Conservation (phyloP, 306 rosid species). For the Astragalus glycyphyllos region DNA sequence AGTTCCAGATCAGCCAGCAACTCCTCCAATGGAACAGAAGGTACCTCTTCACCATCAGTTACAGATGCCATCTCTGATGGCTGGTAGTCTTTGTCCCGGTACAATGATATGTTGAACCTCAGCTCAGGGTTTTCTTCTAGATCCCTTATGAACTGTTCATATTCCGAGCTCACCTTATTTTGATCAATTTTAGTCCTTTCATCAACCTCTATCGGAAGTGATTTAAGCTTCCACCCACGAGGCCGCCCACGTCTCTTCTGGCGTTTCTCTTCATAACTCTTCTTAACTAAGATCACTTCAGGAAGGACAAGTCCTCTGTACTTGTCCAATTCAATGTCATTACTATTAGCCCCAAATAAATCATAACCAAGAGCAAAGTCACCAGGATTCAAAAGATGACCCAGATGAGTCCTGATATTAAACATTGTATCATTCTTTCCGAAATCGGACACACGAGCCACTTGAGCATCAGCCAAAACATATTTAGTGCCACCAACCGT, state of each 20-base stretch:
- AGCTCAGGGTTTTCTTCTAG: slow-evolving; percentile 26
- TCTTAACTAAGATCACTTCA: slow-evolving; percentile 25
- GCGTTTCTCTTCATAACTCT: slow-evolving; percentile 29
- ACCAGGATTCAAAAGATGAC: slow-evolving; percentile 23
- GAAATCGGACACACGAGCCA: slow-evolving; percentile 21
- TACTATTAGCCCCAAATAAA: slow-evolving; percentile 20
- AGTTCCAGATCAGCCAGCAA: slow-evolving; percentile 9
- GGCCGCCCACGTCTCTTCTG: not conserved
- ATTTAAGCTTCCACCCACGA: slow-evolving; percentile 21
- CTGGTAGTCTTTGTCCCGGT: slow-evolving; percentile 18
- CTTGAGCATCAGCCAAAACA: slow-evolving; percentile 34
- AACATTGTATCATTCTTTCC: slow-evolving; percentile 22
- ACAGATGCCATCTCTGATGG: slow-evolving; percentile 25
- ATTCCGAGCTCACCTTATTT: not conserved
- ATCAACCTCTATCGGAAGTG: slow-evolving; percentile 22
- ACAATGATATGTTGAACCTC: slow-evolving; percentile 22
- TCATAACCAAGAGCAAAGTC: slow-evolving; percentile 30
- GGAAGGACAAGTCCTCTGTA: slow-evolving; percentile 14
- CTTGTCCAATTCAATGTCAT: slow-evolving; percentile 29
- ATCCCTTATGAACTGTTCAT: slow-evolving; percentile 10
- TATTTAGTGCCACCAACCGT: slow-evolving; percentile 11
- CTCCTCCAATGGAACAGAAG: slow-evolving; percentile 19
- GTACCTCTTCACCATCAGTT: not conserved
- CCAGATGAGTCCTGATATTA: slow-evolving; percentile 11
- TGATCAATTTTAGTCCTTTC: slow-evolving; percentile 4